phyloP scores from a whole-genome alignment of 176 grass and related monocot genomes.

The Oryza glumipatula region DNA sequence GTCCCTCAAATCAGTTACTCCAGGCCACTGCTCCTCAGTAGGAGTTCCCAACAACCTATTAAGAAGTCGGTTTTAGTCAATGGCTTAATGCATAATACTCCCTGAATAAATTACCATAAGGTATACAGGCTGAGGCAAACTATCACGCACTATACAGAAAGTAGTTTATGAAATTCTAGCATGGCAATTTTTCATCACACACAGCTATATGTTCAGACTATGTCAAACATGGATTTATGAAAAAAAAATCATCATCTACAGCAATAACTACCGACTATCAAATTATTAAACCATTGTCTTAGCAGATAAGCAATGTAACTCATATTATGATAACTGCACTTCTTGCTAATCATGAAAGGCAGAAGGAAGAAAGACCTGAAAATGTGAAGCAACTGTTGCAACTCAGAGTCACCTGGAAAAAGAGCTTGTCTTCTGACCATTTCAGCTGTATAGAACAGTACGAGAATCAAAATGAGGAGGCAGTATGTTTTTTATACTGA shows the following conservation, averaged over 20 bases:
- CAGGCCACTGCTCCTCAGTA: conserved; percentile 83
- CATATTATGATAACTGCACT: neutral
- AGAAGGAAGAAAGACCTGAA: conserved; percentile 59
- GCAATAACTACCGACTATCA: neutral
- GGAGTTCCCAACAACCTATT: conserved; percentile 89
- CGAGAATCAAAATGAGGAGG: neutral
- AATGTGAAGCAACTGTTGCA: conserved; percentile 96
- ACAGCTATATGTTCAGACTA: conserved; percentile 16
- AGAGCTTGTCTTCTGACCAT: conserved; percentile 85
- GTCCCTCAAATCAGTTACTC: conserved; percentile 70
- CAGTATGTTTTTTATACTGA: neutral
- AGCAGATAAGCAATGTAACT: neutral
- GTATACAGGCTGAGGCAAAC: neutral
- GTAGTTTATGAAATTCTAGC: conserved; percentile 2
- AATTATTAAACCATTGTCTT: neutral
- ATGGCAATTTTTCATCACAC: neutral
- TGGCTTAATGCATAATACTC: neutral
- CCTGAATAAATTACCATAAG: neutral
- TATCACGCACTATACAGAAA: neutral
- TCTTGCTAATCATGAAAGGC: neutral
- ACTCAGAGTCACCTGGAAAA: conserved; percentile 89
- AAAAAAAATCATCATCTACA: neutral
- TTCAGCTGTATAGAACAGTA: conserved; percentile 75
- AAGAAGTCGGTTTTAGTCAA: conserved; percentile 13
- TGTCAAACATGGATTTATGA: conserved; percentile 10